Percentiles rank a stretch among this genome's conserved stretches.
Evolutionary conservation across 352 stramenopile species (phyloP).

Genomic region (Thalassiosira oceanica): DNA sequence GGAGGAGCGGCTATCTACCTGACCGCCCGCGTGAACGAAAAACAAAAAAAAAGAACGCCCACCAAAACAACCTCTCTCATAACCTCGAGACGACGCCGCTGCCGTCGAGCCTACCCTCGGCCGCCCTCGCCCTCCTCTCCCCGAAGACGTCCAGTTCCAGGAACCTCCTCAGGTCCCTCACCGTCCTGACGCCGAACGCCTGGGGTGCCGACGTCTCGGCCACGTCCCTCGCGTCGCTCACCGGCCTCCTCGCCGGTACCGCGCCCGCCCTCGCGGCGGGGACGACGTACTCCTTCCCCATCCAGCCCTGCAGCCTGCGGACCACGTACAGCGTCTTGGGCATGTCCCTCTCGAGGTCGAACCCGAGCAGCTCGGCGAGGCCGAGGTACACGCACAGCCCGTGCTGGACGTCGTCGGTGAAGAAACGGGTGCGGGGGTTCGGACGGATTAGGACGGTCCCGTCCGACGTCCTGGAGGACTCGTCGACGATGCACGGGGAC

Average conservation of each 20-base stretch:
- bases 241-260: slow-evolving; percentile 11
- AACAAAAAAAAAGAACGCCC: too few species aligned
- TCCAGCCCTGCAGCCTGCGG: slow-evolving; percentile 50
- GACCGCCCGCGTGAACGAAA: too few species aligned
- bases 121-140: slow-evolving; percentile 20
- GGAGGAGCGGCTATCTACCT: too few species aligned
- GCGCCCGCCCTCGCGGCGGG: slow-evolving; percentile 4
- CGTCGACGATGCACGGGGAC: slow-evolving; percentile 48
- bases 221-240: slow-evolving; percentile 41
- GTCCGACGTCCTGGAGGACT: slow-evolving; percentile 24
- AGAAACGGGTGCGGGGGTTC: slow-evolving; percentile 42
- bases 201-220: slow-evolving; percentile 47
- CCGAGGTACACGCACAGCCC: slow-evolving; percentile 54
- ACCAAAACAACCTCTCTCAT: too few species aligned
- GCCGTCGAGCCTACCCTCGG: slow-evolving; percentile 22
- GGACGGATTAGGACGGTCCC: slow-evolving; percentile 49
- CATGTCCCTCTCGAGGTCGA: slow-evolving; percentile 57
- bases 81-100: slow-evolving; percentile 48
- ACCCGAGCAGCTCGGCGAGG: slow-evolving; percentile 45
- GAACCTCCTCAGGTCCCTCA: slow-evolving; percentile 45
- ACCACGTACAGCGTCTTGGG: slow-evolving; percentile 43
- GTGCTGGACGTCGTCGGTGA: slow-evolving; percentile 51
- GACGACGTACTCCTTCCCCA: slow-evolving; percentile 55
- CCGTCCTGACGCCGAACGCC: slow-evolving; percentile 38
- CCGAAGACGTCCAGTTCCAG: slow-evolving; percentile 52